Percentiles rank a stretch among this genome's conserved stretches.
Evolutionary conservation across 2,329 filamentous ascomycete species (phyloP).

Genomic region (Pestalotiopsis sp.): DNA sequence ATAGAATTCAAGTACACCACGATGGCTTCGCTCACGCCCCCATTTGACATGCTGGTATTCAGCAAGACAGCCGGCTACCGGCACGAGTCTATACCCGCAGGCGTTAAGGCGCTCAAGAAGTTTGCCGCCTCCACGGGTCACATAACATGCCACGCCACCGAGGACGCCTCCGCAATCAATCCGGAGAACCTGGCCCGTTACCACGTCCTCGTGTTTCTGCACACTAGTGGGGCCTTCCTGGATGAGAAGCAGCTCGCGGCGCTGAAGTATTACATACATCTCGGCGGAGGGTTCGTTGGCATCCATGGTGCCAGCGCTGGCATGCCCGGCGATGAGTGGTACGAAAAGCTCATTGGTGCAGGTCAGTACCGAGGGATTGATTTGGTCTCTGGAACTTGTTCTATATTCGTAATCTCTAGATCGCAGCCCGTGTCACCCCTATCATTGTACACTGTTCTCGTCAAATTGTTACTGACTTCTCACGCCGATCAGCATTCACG

Average conservation of each 20-base stretch:
- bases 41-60: constrained; percentile 39
- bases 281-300: constrained; percentile 41
- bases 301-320: constrained; percentile 42
- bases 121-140: constrained; percentile 27
- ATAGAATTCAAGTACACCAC: background rate
- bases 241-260: constrained; percentile 32
- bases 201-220: constrained; percentile 40
- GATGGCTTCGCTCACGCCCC: background rate
- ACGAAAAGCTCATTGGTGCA: constrained; percentile 29
- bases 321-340: constrained; percentile 37
- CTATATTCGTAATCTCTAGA: too few relatives aligned
- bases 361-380: background rate
- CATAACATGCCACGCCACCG: constrained; percentile 37
- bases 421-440: too few relatives aligned
- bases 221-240: constrained; percentile 42
- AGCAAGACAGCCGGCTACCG: constrained; percentile 40
- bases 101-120: constrained; percentile 32
- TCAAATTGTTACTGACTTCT: background rate
- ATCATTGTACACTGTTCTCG: too few relatives aligned
- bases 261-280: constrained; percentile 34
- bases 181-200: constrained; percentile 32
- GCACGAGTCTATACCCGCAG: constrained; percentile 41
- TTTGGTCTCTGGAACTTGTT: background rate
- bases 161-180: constrained; percentile 38
- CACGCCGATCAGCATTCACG: constrained; percentile 35